Evolutionary conservation across 768 basidiomycete genomes (phyloP).

Genomic region (Dioszegia hungarica): DNA sequence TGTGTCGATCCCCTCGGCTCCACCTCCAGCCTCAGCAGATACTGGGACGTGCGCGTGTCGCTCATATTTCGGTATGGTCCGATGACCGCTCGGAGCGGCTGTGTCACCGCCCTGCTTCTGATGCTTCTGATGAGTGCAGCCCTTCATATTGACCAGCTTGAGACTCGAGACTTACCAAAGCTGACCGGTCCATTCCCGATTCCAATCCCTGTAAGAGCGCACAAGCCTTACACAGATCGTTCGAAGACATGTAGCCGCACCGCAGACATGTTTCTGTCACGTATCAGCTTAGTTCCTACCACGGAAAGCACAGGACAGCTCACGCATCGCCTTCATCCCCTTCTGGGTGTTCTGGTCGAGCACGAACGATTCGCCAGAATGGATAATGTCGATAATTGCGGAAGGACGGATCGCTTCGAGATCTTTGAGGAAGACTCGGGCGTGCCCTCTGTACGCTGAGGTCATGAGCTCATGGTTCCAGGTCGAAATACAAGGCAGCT

Average conservation of each 20-base stretch:
- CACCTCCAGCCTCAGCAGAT: background rate
- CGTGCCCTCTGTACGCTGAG: slow-evolving; percentile 87
- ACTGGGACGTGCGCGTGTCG: slow-evolving; percentile 8
- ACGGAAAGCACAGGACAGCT: slow-evolving; percentile 41
- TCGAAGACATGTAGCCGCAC: slow-evolving; percentile 94
- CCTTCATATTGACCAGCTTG: too few species aligned
- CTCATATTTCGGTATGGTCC: slow-evolving; percentile 61
- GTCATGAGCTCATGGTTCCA: background rate
- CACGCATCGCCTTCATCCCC: slow-evolving; percentile 77
- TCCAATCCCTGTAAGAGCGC: slow-evolving; percentile 85
- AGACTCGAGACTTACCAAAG: slow-evolving; percentile 46
- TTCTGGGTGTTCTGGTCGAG: slow-evolving; percentile 78
- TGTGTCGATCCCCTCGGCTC: slow-evolving; percentile 32
- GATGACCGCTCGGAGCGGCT: slow-evolving; percentile 60
- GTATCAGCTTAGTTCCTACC: slow-evolving; percentile 4
- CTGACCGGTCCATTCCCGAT: slow-evolving; percentile 60
- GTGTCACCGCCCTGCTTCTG: slow-evolving; percentile 60
- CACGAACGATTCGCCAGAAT: slow-evolving; percentile 89
- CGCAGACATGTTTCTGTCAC: slow-evolving; percentile 75
- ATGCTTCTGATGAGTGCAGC: slow-evolving; percentile 54
- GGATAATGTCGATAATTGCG: slow-evolving; percentile 95
- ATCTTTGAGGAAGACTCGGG: slow-evolving; percentile 88
- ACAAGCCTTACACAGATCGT: slow-evolving; percentile 74
- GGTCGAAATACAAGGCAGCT: background rate
- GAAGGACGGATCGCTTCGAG: slow-evolving; percentile 89